A percentile compares a stretch with the other conserved stretches of the same genome.
Evolutionary conservation across 2,329 filamentous ascomycete species (phyloP).

Genomic region (Cladosporium sp.): DNA sequence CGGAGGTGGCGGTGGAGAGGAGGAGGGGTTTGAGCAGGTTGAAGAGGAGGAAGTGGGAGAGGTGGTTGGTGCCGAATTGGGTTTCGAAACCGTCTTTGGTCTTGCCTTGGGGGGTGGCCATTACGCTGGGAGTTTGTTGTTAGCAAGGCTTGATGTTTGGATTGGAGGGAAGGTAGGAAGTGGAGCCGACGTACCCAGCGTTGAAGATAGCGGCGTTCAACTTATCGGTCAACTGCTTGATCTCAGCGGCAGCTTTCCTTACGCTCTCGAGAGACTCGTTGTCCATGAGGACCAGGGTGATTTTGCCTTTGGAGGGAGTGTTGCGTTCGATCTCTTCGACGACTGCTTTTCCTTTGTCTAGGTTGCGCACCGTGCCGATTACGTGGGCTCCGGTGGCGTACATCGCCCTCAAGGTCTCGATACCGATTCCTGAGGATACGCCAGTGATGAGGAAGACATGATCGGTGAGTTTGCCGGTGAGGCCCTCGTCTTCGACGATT

Average conservation of each 20-base stretch:
- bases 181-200: slow-evolving; percentile 17
- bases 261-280: slow-evolving; percentile 37
- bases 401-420: slow-evolving; percentile 48
- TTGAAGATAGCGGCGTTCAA: slow-evolving; percentile 28
- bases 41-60: slow-evolving; percentile 57
- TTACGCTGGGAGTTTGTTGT: background rate
- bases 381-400: slow-evolving; percentile 47
- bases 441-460: slow-evolving; percentile 48
- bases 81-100: slow-evolving; percentile 52
- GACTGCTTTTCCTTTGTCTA: slow-evolving; percentile 40
- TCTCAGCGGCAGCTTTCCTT: slow-evolving; percentile 34
- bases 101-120: slow-evolving; percentile 34
- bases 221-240: slow-evolving; percentile 23
- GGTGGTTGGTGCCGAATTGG: slow-evolving; percentile 56
- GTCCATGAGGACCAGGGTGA: slow-evolving; percentile 31
- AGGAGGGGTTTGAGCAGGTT: slow-evolving; percentile 51
- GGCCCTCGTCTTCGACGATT: slow-evolving; percentile 28
- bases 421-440: slow-evolving; percentile 46
- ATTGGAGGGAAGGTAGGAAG: background rate
- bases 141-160: background rate
- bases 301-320: slow-evolving; percentile 22
- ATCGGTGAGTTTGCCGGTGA: slow-evolving; percentile 37
- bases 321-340: slow-evolving; percentile 30
- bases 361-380: slow-evolving; percentile 46
- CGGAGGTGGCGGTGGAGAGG: slow-evolving; percentile 38